Evolutionary conservation across 495 filamentous ascomycete genomes (phyloP).

Genomic region (Aspergillus campestris): DNA sequence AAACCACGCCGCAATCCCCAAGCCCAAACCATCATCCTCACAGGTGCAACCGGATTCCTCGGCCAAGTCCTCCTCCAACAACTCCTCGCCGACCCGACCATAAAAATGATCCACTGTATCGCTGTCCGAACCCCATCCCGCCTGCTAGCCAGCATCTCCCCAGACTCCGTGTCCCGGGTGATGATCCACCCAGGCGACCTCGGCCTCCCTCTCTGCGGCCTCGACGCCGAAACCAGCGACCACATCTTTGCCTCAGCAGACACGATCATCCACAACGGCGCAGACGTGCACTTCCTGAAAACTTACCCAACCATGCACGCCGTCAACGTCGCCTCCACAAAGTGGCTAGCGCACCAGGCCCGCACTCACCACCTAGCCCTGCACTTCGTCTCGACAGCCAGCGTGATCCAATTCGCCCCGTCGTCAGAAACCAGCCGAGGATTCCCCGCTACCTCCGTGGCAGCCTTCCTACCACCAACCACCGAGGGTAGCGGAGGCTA

Average conservation of each 20-base stretch:
- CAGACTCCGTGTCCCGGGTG: too few species aligned
- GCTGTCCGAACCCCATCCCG: too few species aligned
- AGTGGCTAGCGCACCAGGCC: not conserved
- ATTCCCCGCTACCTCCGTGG: too few species aligned
- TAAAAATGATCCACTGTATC: slow-evolving; percentile 2
- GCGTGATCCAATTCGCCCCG: too few species aligned
- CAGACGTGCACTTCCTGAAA: slow-evolving; percentile 29
- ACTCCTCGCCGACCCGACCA: not conserved
- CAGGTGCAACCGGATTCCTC: slow-evolving; percentile 10
- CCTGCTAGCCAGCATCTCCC: too few species aligned
- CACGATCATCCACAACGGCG: slow-evolving; percentile 35
- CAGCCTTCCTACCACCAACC: too few species aligned
- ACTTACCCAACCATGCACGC: slow-evolving; percentile 20
- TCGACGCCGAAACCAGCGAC: not conserved
- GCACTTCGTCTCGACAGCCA: too few species aligned
- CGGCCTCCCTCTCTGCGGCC: not conserved
- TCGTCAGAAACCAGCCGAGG: too few species aligned
- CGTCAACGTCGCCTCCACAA: slow-evolving; percentile 28
- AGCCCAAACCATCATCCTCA: not conserved
- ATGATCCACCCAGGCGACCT: slow-evolving; percentile 3
- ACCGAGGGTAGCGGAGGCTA: too few species aligned
- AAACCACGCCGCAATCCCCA: not conserved
- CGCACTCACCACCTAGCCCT: too few species aligned
- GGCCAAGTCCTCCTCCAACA: slow-evolving; percentile 5
- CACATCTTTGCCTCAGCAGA: slow-evolving; percentile 7